Evolutionary conservation across 805 yeast species (phyloP).

Genomic region (Jamesozyma spencerorum): DNA sequence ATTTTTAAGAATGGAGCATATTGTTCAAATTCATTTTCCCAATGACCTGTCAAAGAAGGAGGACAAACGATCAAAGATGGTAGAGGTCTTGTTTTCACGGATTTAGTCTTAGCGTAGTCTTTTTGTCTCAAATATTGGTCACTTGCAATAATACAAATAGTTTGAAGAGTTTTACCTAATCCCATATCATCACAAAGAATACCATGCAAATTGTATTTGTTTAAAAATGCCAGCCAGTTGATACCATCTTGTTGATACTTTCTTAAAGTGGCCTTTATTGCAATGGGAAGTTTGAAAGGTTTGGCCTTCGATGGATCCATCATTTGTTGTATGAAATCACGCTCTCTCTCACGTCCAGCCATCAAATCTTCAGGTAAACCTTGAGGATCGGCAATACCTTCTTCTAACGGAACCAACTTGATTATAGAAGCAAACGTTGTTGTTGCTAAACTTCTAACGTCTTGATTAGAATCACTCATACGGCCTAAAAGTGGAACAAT

Average conservation of each 20-base stretch:
- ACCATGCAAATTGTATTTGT: conserved; percentile 92
- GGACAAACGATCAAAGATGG: conserved; percentile 92
- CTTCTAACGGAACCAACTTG: conserved; percentile 91
- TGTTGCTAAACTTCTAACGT: conserved; percentile 83
- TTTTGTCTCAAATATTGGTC: conserved; percentile 83
- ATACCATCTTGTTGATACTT: conserved; percentile 98
- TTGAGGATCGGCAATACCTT: conserved; percentile 91
- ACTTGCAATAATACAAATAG: conserved; percentile 93
- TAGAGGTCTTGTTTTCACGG: conserved; percentile 59
- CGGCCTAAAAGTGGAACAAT: conserved; percentile 95
- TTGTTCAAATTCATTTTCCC: conserved; percentile 91
- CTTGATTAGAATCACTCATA: conserved; percentile 91
- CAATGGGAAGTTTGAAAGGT: conserved; percentile 80
- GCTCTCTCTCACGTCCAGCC: conserved; percentile 84
- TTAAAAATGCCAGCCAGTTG: conserved; percentile 92
- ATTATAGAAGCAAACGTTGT: conserved; percentile 95
- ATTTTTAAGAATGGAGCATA: conserved; percentile 83
- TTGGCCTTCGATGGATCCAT: conserved; percentile 90
- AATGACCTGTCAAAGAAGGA: conserved; percentile 95
- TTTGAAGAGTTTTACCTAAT: conserved; percentile 90
- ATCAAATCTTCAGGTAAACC: conserved; percentile 79
- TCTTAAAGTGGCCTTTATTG: conserved; percentile 85
- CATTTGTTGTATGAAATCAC: conserved; percentile 94
- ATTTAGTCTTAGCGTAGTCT: conserved; percentile 48
- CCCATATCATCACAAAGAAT: conserved; percentile 99